Base-by-base conservation (phyloP, 306 rosid species). In the Vigna reflexopilosa region DNA sequence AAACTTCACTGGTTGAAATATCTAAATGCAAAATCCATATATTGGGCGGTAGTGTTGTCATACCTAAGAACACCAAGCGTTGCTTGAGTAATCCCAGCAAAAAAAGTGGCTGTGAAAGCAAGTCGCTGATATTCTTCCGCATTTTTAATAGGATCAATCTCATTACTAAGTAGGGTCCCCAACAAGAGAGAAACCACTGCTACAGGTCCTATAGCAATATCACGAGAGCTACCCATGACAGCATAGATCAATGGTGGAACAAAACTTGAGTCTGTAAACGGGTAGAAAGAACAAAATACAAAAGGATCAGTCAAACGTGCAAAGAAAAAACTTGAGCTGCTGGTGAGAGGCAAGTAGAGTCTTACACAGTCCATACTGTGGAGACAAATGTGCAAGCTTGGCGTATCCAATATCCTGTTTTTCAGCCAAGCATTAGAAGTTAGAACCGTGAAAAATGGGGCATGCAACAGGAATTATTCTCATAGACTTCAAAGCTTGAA, bases 61-160 rank as follows among this genome's bases (percentile, higher is more conserved):
- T 86, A 93, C 98, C 98, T 92, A 38, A 92, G 78, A 55, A 89
- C 17, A 78, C 98, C 98, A 79, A 95, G 97, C 19, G 97, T 86
- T 75, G 90, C 98, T 83, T 95, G 98, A 16, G 93, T 89, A 80
- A 95, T 92, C 77, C 98, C 98, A 2, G 97, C 97, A 55, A 95
- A 95, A 81, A 95, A 95, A 0, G 98, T 95, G 49, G 98, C 98
- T 0, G 98, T 95, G 75, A 95, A 95, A n/a, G 98, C 97, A 20
- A 95, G 96, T 80, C 96, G 77, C 64, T 51, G 65, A 75, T 95
- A 92, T 61, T 88, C 98, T 26, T 2, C 73, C 57, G 90, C 40
- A 68, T 95, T 64, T 69, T 74, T 56, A 4, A 6, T 11, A 15
- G 75, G 88, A 86, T 93, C 93, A 55, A 91, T 77, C 85, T 93